Conservation (phyloP, 2,329 filamentous ascomycete genomes). For the Colletotrichum zoysiae region DNA sequence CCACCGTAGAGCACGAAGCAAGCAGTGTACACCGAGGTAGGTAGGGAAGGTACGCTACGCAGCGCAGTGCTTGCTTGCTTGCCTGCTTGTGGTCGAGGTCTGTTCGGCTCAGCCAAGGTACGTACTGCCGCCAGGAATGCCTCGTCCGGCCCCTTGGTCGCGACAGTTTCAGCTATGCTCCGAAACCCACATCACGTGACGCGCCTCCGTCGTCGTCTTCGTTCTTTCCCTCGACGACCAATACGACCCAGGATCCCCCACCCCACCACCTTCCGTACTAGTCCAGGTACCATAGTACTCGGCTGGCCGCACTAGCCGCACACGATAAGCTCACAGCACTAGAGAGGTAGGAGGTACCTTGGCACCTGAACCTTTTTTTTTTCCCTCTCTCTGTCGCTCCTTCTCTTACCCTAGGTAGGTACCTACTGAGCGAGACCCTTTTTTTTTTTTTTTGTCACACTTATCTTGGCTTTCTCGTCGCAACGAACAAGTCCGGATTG, state of each 20-base stretch:
- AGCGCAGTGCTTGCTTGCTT: too few relatives aligned
- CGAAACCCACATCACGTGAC: conserved; percentile 40
- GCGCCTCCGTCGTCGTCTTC: neutral
- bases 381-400: too few relatives aligned
- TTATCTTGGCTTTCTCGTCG: conserved; percentile 4
- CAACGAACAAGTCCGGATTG: neutral
- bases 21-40: neutral
- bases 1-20: too few relatives aligned
- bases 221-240: neutral
- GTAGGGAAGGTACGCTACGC: too few relatives aligned
- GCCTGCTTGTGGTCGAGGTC: neutral
- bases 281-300: conserved; percentile 4
- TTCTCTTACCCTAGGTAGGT: neutral
- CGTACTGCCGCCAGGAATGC: neutral
- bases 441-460: neutral
- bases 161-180: conserved; percentile 41
- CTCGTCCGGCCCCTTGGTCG: conserved; percentile 36
- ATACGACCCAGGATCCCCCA: neutral
- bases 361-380: neutral
- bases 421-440: neutral
- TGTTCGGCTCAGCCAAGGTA: neutral
- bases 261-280: neutral
- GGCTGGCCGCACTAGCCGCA: neutral
- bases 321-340: conserved; percentile 15
- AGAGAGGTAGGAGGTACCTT: conserved; percentile 11